Base-by-base conservation (phyloP, 345 rosid genomes). In the Eucalyptus rudis region DNA sequence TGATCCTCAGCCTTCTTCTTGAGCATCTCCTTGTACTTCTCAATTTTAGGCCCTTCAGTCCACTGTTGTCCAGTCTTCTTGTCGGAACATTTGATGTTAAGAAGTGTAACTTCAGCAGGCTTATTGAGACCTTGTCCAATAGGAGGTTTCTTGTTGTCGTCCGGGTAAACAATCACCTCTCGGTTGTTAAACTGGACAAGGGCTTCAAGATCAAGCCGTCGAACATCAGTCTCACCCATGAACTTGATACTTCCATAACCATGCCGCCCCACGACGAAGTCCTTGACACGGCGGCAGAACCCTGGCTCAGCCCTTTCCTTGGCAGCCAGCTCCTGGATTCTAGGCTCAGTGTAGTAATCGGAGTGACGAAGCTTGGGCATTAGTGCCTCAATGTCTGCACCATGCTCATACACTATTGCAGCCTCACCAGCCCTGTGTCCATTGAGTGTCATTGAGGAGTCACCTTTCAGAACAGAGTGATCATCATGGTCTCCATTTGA, bases 151-250 rank as follows among this genome's bases (percentile, higher is more conserved):
- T 95, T 92, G 93, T 94, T 93, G 87, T 98, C 99, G 52, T 98
- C 99, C 95, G 94, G 92, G 95, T 98, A 98, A n/a, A 98, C 99
- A 49, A 96, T 93, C 91, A 97, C 99, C 92, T 97, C 99, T 27
- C 97, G 89, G 89, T 96, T 95, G 90, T 95, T 95, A 90, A 98
- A 98, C 91, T 97, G 98, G 87, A 98, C 94, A 81, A 96, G 88
- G 80, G 94, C 91, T 88, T 98, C 99, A 5, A 98, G 93, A 92
- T 98, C 99, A 33, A 96, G 98, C 84, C 93, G 89, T 5, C 98
- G 91, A 86, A 98, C 98, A 88, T 97, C 99, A 10, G 99, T 96
- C 91, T 97, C 99, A 56, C 97, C 99, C 49, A 94, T 88, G 89
- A 98, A 98, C 91, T 94, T 97, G 90, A 98, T 97, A 89, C 95